Evolutionary conservation across 2,329 filamentous ascomycete species (phyloP), one percentile per base, ranked within the genome.

Genomic region (Talaromyces sp.): DNA sequence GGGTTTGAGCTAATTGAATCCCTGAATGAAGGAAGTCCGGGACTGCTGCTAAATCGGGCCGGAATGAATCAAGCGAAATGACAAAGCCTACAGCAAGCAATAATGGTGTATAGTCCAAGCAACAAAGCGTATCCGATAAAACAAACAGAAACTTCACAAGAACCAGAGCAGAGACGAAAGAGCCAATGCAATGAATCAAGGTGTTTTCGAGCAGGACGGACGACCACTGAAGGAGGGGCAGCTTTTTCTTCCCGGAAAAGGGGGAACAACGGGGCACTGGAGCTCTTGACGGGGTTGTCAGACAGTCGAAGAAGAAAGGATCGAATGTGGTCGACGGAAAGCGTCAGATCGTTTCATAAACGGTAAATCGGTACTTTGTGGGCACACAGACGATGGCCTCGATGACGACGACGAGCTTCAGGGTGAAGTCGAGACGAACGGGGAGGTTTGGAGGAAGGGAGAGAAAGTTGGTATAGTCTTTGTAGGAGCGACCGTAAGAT

Each of bases 231-330:
- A 60, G 33, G 62, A 63, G 62, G 62, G 62, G 59, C 39, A 61
- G 48, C 39, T 55, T 54, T 54, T 42, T 25, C 35, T 57, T 31
- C 54, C 37, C 50, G 61, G 59, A 61, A 65, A 40, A 60, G 65
- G 65, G 64, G 65, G 66, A 66, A 57, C 64, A 54, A 35, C 55
- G 60, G 57, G 55, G 59, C 28, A 56, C 33, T 31, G 58, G 28
- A 60, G 50, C 50, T 57, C 46, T 55, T 42, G 31, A 31, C 35
- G 44, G 35, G 42, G n/a, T n/a, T 28, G 28, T 25, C 64, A 63
- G 58, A 62, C 44, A 50, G 52, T 62, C 54, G 31, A 40, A 62
- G 60, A 69, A 68, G 68, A 61, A 69, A 68, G 68, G 68, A 68
- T 65, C 65, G 68, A 65, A 61, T 62, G 50, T 62, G 60, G 44